A percentile compares a stretch with the other conserved stretches of the same genome.
Conservation (phyloP, 805 yeast species). For the Hanseniaspora mollemarum region DNA sequence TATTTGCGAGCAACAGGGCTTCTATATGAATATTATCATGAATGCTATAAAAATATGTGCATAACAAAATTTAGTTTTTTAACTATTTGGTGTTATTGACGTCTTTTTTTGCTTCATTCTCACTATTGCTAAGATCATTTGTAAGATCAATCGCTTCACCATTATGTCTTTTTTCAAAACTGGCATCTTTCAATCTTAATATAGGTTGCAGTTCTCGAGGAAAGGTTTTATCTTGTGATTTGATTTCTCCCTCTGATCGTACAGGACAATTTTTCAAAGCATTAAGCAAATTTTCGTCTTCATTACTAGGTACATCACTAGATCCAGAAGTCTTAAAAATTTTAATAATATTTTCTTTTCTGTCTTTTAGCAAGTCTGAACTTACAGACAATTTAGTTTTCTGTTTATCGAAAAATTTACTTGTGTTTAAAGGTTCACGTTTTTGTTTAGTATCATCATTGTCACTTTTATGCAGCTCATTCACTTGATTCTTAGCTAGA, state of each 20-base stretch:
- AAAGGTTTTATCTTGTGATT: no score
- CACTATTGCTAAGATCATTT: neutral
- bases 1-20: no score
- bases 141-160: neutral
- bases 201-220: no score
- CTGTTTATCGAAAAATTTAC: neutral
- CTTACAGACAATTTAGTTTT: neutral
- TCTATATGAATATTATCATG: no score
- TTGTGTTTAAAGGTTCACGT: neutral
- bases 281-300: neutral
- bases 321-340: neutral
- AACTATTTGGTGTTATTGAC: neutral
- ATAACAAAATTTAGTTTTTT: no score
- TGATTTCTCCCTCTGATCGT: no score
- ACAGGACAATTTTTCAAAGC: no score
- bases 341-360: neutral
- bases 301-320: neutral
- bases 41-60: no score
- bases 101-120: neutral
- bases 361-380: neutral
- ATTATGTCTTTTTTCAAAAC: no score
- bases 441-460: no score
- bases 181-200: neutral
- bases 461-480: neutral
- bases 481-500: no score